phyloP scores from a whole-genome alignment of 495 filamentous ascomycete species.

The Cercophora newfieldiana region DNA sequence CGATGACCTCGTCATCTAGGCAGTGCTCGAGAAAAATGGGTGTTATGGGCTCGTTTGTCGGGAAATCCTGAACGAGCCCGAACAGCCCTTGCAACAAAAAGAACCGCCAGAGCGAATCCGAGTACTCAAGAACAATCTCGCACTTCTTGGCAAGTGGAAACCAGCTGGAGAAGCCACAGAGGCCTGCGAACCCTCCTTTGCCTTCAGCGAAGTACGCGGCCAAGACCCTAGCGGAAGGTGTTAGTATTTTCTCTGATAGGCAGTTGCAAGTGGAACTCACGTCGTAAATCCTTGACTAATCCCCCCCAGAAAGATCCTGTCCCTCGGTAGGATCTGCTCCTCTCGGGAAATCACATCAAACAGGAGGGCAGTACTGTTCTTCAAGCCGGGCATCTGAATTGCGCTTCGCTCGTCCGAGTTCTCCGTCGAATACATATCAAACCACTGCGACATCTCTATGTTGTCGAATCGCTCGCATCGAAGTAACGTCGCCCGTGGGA shows the following conservation, averaged over 20 bases:
- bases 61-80: not conserved
- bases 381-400: not conserved
- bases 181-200: not conserved
- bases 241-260: not conserved
- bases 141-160: not conserved
- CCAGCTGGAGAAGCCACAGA: not conserved
- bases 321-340: not conserved
- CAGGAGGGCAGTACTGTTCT: not conserved
- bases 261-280: not conserved
- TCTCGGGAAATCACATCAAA: not conserved
- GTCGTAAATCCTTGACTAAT: not conserved
- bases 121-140: not conserved
- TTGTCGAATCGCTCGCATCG: too few species aligned
- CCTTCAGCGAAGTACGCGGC: not conserved
- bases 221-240: not conserved
- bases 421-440: not conserved
- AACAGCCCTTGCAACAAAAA: not conserved
- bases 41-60: not conserved
- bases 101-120: not conserved
- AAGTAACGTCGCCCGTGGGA: not conserved
- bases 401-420: not conserved
- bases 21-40: constrained; percentile 8
- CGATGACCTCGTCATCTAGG: constrained; percentile 1
- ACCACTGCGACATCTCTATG: not conserved
- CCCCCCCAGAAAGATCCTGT: not conserved